Conservation (phyloP, 202 grass and related monocot genomes). For the Carex arenaria region DNA sequence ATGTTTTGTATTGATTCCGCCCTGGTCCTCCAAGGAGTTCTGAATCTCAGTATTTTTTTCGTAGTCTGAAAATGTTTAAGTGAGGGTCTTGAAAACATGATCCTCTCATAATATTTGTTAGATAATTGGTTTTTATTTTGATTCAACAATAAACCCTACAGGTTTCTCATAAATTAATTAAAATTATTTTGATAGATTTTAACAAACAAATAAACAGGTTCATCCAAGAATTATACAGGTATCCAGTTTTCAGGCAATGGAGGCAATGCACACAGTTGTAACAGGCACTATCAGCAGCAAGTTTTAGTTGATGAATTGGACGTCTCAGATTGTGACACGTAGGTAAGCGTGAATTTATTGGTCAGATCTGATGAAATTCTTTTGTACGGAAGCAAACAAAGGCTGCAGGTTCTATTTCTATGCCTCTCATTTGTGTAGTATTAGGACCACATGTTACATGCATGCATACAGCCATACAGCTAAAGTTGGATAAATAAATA, state of each 20-base stretch:
- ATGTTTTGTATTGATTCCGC: no score
- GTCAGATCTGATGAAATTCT: background rate
- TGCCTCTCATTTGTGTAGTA: background rate
- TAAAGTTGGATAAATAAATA: background rate
- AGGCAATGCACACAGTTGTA: background rate
- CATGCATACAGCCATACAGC: background rate
- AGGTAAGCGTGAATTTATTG: background rate
- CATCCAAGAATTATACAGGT: background rate
- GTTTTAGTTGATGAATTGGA: background rate
- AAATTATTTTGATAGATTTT: no score
- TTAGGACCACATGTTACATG: slow-evolving; percentile 16
- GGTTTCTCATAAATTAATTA: no score
- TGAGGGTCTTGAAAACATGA: no score
- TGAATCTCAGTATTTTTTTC: no score
- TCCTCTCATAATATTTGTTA: no score
- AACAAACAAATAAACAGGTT: background rate
- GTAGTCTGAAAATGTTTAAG: no score
- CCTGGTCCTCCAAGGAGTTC: no score
- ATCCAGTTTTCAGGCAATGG: background rate
- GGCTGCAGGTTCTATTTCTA: slow-evolving; percentile 5
- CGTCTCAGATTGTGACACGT: background rate
- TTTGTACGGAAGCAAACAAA: slow-evolving; percentile 16
- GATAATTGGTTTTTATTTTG: no score
- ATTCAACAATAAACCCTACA: no score
- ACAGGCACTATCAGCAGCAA: background rate